These are phyloP conservation scores for Lyophyllum shimeji DNA, from an alignment of 768 basidiomycete genomes.

Conservation along the genomic window DNA sequence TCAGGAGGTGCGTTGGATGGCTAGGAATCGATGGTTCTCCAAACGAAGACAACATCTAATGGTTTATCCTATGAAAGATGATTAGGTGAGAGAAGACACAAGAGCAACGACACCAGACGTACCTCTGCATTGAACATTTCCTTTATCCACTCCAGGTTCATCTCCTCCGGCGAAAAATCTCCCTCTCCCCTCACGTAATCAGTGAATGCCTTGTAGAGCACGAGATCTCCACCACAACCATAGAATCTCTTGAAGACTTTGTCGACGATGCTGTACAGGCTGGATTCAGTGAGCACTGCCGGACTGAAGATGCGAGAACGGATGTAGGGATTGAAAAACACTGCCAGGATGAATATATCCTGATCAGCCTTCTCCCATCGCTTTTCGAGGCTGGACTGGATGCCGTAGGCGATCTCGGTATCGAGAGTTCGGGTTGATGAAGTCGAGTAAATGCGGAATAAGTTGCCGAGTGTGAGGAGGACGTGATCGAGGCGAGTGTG, in stretches of 20 bases:
- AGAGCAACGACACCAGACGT: background rate
- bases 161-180: background rate
- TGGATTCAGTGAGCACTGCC: background rate
- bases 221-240: background rate
- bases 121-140: background rate
- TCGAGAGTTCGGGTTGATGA: slow-evolving; percentile 12
- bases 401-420: slow-evolving; percentile 2
- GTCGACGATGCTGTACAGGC: background rate
- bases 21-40: background rate
- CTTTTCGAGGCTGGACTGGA: slow-evolving; percentile 29
- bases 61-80: too few species aligned
- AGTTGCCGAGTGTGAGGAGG: slow-evolving; percentile 21
- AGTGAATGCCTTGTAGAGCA: background rate
- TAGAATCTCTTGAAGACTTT: slow-evolving; percentile 1
- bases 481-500: slow-evolving; percentile 23
- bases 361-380: slow-evolving; percentile 34
- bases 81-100: too few species aligned
- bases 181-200: background rate
- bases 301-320: background rate
- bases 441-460: slow-evolving; percentile 17
- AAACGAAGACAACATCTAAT: too few species aligned
- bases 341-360: slow-evolving; percentile 27
- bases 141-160: background rate
- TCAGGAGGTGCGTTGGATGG: too few species aligned
- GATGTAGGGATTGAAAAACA: slow-evolving; percentile 4